phyloP scores from a whole-genome alignment of 2,329 filamentous ascomycete genomes.

The Fusarium sarcochroum region DNA sequence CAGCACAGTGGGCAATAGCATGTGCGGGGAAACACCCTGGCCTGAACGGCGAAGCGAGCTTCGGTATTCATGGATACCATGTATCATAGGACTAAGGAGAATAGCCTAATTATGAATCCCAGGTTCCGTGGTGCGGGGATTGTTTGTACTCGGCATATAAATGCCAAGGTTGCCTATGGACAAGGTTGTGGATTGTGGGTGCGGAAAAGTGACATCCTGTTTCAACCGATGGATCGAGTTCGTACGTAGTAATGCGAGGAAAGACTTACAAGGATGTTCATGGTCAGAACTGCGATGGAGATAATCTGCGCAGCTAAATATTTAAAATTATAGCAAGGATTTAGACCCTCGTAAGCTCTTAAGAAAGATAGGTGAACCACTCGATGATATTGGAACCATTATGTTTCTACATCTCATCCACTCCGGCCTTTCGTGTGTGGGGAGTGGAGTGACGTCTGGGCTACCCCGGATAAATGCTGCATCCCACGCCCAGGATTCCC shows the following conservation, averaged over 20 bases:
- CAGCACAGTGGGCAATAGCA: not conserved
- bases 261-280: too few species aligned
- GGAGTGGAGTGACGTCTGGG: not conserved
- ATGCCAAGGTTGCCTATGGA: not conserved
- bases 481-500: not conserved
- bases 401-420: not conserved
- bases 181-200: not conserved
- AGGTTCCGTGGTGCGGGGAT: not conserved
- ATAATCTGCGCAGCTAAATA: not conserved
- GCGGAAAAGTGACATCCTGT: too few species aligned
- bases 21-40: not conserved
- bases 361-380: too few species aligned
- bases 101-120: not conserved
- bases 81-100: not conserved
- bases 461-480: not conserved
- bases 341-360: too few species aligned
- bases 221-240: too few species aligned
- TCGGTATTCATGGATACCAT: not conserved
- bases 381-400: too few species aligned
- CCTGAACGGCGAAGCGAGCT: not conserved
- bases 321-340: not conserved
- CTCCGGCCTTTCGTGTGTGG: not conserved
- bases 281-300: not conserved
- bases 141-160: not conserved
- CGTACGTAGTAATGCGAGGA: too few species aligned